These are phyloP conservation scores for Syzygium oleosum DNA, from an alignment of 345 rosid genomes.

Conservation along the genomic window DNA sequence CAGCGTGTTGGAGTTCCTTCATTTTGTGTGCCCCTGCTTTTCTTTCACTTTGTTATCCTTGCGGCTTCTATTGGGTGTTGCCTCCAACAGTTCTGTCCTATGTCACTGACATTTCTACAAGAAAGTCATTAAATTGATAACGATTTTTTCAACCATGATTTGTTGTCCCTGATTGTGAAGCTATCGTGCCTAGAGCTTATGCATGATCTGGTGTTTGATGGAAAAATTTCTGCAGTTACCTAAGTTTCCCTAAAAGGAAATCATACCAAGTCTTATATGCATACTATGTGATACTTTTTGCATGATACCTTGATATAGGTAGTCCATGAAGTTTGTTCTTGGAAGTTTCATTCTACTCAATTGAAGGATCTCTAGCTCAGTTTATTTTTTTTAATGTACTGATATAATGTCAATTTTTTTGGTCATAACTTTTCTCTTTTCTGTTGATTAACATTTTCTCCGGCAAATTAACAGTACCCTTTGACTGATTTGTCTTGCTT, in stretches of 20 bases:
- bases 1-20: no score
- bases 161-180: background rate
- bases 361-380: background rate
- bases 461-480: background rate
- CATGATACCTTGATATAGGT: background rate
- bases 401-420: background rate
- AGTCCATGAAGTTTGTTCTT: background rate
- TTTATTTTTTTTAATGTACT: background rate
- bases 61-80: no score
- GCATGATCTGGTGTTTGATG: background rate
- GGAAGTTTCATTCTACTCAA: background rate
- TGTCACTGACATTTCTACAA: background rate
- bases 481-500: background rate
- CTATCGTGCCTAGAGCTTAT: background rate
- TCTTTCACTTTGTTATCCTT: no score
- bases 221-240: background rate
- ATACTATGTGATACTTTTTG: background rate
- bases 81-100: background rate
- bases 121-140: background rate
- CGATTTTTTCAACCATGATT: background rate
- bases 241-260: background rate
- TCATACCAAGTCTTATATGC: background rate
- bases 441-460: background rate
- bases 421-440: background rate
- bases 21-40: no score